Base-by-base conservation (phyloP, 805 yeast species). In the Ogataea siamensis region DNA sequence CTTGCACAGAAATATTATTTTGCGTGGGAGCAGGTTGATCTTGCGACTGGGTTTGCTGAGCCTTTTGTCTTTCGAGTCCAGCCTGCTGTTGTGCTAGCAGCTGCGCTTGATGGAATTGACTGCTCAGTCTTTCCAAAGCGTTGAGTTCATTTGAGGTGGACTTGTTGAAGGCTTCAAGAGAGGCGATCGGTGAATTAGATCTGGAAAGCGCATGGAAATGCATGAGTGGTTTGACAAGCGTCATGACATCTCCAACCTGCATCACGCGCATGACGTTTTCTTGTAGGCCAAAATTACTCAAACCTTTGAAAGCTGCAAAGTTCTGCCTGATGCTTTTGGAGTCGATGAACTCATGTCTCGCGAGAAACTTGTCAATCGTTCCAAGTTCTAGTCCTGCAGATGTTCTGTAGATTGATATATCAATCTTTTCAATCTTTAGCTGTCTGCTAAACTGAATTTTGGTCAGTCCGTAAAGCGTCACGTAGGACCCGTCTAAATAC, bases 171-270 rank as follows among this genome's bases (percentile, higher is more conserved):
- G 84, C 76, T 16, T 70, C 73, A 28, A 76, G 43, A 0, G 88
- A 86, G 22, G 80, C 73, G 5, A 58, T 58, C 3, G 73, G 67
- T 17, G 74, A 68, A 21, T 66, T 65, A 5, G 70, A 60, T 40
- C 66, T 63, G 7, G 84, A 72, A 48, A 70, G 76, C 8, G 70
- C 64, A 37, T 54, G 59, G 34, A 54, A 57, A 25, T 55, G 53
- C 78, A 85, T 78, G 39, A 87, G 62, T 5, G 83, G 78, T 39
- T 74, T 72, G 46, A 87, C 67, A 44, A 77, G 76, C 0, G 87
- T 70, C 87, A 87, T 83, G 7, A 82, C 81, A 58, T 86, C 93
- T 28, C 87, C 74, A 4, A 84, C 76, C 57, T 85, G 91, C 63
- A 87, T 61, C 15, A 80, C 69, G 42, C 91, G 65, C 76, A 85